Conservation (phyloP, 768 basidiomycete genomes). For the Macrolepiota dolichaula region DNA sequence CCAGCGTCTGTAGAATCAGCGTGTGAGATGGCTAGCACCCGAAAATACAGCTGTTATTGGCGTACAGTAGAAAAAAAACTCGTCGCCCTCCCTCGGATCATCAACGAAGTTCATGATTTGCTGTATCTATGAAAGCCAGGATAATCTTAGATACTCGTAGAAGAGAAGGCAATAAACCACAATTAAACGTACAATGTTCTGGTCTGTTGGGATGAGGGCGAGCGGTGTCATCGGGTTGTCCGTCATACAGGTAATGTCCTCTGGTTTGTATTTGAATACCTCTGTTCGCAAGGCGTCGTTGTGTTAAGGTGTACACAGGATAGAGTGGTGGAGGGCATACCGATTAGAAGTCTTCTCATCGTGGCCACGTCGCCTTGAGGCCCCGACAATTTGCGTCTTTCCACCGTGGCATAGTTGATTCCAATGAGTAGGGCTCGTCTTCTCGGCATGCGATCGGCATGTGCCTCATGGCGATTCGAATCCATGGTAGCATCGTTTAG, state of each 20-base stretch:
- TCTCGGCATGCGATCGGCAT: neutral
- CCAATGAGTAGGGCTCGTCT: conserved; percentile 16
- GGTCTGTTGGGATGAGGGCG: neutral
- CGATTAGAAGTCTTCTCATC: conserved; percentile 7
- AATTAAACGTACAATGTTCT: neutral
- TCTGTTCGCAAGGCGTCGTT: neutral
- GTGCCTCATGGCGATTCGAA: neutral
- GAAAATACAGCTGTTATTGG: neutral
- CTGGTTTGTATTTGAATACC: neutral
- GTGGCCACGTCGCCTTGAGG: conserved; percentile 6
- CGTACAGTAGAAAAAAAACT: neutral
- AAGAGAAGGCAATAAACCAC: neutral
- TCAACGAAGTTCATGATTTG: neutral
- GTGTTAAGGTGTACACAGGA: neutral
- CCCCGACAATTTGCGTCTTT: neutral
- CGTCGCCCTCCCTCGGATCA: neutral
- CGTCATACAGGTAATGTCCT: neutral
- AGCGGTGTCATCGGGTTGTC: neutral
- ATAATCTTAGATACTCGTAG: neutral
- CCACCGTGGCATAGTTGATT: conserved; percentile 3
- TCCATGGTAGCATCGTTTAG: neutral
- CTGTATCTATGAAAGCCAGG: neutral
- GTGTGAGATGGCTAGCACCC: neutral
- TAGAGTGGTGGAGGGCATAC: neutral
- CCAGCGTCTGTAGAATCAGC: conserved; percentile 12